Evolutionary conservation across 1,284 basidiomycete genomes (phyloP).

Genomic region (Tilletia caries): DNA sequence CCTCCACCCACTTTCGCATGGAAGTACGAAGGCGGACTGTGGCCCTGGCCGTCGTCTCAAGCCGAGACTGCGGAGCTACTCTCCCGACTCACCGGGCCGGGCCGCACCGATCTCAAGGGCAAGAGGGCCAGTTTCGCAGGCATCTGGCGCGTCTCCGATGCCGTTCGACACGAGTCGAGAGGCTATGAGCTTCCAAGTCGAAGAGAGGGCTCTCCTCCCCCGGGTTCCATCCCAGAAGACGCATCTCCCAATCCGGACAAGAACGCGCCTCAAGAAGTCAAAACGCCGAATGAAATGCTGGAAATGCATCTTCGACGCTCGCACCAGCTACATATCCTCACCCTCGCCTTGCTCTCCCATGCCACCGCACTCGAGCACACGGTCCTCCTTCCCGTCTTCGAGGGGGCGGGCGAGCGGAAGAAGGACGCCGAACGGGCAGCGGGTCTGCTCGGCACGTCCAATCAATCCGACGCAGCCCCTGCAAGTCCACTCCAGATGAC

Average conservation of each 20-base stretch:
- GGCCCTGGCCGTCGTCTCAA: not conserved
- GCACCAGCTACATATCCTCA: not conserved
- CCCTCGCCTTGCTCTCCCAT: constrained; percentile 8
- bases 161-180: not conserved
- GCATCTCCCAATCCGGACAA: not conserved
- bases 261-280: not conserved
- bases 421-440: constrained; percentile 31
- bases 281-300: not conserved
- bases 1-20: not conserved
- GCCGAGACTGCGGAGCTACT: not conserved
- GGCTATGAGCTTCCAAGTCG: not conserved
- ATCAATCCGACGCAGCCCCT: no score
- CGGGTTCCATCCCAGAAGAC: not conserved
- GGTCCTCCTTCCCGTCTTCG: constrained; percentile 75
- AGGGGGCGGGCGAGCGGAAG: constrained; percentile 68
- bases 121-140: not conserved
- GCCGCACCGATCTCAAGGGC: not conserved
- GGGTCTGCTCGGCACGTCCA: constrained; percentile 28
- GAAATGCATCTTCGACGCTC: not conserved
- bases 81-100: no score
- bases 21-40: not conserved
- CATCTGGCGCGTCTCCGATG: not conserved
- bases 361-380: constrained; percentile 80
- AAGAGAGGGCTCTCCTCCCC: constrained; percentile 6
- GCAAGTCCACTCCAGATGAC: no score